These are phyloP conservation scores for Cephalotrichum gorgonifer DNA, from an alignment of 2,329 filamentous ascomycete genomes.

Conservation along the genomic window DNA sequence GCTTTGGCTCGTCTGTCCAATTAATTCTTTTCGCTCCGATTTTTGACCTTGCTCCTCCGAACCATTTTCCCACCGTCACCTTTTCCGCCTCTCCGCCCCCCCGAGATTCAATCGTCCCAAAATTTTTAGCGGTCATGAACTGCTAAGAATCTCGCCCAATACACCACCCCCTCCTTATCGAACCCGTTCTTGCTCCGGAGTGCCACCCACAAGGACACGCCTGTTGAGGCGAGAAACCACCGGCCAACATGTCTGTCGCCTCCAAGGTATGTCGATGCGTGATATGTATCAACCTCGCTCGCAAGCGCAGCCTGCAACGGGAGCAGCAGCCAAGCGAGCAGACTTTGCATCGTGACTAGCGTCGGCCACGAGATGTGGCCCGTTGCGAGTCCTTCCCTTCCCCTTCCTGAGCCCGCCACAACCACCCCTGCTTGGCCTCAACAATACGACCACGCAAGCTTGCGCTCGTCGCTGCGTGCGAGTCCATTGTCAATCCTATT, in stretches of 20 bases:
- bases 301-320: too few species aligned
- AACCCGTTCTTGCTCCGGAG: conserved; percentile 4
- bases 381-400: too few species aligned
- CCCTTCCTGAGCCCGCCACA: too few species aligned
- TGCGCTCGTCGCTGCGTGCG: not conserved
- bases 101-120: not conserved
- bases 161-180: not conserved
- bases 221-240: conserved; percentile 42
- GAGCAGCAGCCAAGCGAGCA: too few species aligned
- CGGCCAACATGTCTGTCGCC: conserved; percentile 52
- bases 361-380: conserved; percentile 3
- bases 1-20: too few species aligned
- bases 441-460: not conserved
- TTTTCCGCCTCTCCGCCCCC: not conserved
- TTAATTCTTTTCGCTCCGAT: not conserved
- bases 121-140: conserved; percentile 5
- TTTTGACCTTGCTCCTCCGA: not conserved
- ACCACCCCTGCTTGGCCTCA: not conserved
- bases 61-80: not conserved
- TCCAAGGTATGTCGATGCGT: conserved; percentile 51
- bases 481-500: not conserved
- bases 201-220: conserved; percentile 21
- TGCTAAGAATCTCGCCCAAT: conserved; percentile 4
- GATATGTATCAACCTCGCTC: too few species aligned
- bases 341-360: not conserved